Evolutionary conservation across 2,329 filamentous ascomycete species (phyloP).

Genomic region (Calonectria pseudoturangicola): DNA sequence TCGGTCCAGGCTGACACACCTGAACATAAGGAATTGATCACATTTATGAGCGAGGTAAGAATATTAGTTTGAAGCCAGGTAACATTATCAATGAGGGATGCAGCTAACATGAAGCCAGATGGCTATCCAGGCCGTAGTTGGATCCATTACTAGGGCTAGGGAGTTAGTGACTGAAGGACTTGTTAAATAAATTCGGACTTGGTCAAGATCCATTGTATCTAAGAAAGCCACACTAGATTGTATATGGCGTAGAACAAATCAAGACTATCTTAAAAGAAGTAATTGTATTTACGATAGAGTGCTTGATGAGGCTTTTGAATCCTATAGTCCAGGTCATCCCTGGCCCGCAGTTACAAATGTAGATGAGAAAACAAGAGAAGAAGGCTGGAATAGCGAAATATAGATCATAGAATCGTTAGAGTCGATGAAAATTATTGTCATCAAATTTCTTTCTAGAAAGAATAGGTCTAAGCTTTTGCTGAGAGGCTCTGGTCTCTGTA

Average conservation of each 20-base stretch:
- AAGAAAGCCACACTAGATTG: neutral
- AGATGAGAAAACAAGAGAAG: no score
- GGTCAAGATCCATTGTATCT: neutral
- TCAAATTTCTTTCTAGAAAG: no score
- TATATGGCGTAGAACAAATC: neutral
- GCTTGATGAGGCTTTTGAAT: no score
- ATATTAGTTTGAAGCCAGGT: neutral
- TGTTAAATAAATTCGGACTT: neutral
- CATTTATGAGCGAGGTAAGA: neutral
- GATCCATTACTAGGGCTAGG: conserved; percentile 13
- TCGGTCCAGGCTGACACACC: neutral
- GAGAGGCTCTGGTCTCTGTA: no score
- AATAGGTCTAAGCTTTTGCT: no score
- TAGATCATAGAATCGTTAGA: no score
- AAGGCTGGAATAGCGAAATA: no score
- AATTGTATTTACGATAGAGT: no score
- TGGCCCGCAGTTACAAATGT: no score
- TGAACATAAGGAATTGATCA: neutral
- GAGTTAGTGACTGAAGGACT: conserved; percentile 6
- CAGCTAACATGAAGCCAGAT: neutral
- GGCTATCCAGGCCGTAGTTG: neutral
- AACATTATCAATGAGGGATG: neutral
- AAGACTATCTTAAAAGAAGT: no score
- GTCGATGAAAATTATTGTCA: no score
- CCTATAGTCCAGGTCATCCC: no score